A percentile compares a stretch with the other conserved stretches of the same genome.
phyloP scores from a whole-genome alignment of 2,329 filamentous ascomycete genomes.

The Ophiostoma sp. region DNA sequence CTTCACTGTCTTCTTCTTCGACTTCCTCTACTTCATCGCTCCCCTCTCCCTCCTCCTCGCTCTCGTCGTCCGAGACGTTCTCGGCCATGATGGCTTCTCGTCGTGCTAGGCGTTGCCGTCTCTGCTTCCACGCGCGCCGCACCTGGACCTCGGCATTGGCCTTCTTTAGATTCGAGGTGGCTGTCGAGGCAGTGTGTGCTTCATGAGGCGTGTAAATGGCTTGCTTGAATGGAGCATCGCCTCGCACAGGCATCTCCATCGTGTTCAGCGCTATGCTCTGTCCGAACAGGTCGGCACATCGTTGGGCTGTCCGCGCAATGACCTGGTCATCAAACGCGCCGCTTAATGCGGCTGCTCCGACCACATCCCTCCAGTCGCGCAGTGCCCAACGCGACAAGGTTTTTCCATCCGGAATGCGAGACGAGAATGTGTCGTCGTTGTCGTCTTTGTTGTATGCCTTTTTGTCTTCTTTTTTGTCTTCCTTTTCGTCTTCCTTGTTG shows the following conservation, averaged over 20 bases:
- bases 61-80: neutral
- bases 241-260: slow-evolving; percentile 34
- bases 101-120: slow-evolving; percentile 4
- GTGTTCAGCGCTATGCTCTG: slow-evolving; percentile 62
- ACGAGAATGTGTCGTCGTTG: too few relatives aligned
- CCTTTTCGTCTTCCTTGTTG: neutral
- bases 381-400: slow-evolving; percentile 36
- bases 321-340: slow-evolving; percentile 62
- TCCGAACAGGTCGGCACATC: slow-evolving; percentile 71
- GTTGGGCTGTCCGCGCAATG: slow-evolving; percentile 62
- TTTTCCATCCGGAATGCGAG: neutral
- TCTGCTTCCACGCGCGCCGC: slow-evolving; percentile 2
- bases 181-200: neutral
- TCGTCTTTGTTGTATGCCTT: neutral
- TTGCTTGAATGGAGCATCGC: neutral
- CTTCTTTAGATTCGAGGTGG: neutral
- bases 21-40: neutral
- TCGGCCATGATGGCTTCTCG: neutral
- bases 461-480: neutral
- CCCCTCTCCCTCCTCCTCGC: neutral
- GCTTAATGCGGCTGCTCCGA: slow-evolving; percentile 70
- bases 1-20: neutral
- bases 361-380: slow-evolving; percentile 79
- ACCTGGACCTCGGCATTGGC: neutral
- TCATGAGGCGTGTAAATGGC: neutral